Conservation (phyloP, 352 stramenopile species). For the Phytopythium aichiense region DNA sequence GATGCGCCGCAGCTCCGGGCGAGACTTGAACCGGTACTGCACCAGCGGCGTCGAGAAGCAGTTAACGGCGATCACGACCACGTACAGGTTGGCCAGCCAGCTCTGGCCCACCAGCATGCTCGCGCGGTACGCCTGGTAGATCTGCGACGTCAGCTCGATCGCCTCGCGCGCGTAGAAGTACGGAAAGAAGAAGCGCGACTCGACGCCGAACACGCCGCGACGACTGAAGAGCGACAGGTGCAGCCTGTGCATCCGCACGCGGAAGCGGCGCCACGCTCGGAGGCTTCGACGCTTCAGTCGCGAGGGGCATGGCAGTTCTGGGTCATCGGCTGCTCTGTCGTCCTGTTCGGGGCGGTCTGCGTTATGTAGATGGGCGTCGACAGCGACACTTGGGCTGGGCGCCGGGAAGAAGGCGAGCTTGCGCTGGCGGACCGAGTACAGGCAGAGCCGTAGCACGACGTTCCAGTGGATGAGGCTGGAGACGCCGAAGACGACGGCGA, state of each 20-base stretch:
- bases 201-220: constrained; percentile 16
- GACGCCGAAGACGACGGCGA: constrained; percentile 21
- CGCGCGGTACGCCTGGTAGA: constrained; percentile 20
- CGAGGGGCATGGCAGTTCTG: neutral
- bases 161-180: constrained; percentile 17
- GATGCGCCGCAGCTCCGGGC: neutral
- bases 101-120: constrained; percentile 10
- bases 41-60: constrained; percentile 19
- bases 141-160: constrained; percentile 19
- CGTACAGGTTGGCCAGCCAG: constrained; percentile 9
- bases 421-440: constrained; percentile 16
- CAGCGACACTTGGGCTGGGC: too few relatives aligned
- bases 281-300: neutral
- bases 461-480: constrained; percentile 19
- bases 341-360: neutral
- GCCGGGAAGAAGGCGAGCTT: constrained; percentile 16
- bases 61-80: constrained; percentile 14
- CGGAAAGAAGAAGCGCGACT: constrained; percentile 22
- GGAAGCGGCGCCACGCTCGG: neutral
- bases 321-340: neutral
- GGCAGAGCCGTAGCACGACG: constrained; percentile 16
- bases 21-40: constrained; percentile 4
- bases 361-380: too few relatives aligned
- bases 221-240: constrained; percentile 12
- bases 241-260: neutral